Percentiles rank a stretch among this genome's conserved stretches.
Conservation (phyloP, 352 stramenopile species). For the Pythium scleroteichum region DNA sequence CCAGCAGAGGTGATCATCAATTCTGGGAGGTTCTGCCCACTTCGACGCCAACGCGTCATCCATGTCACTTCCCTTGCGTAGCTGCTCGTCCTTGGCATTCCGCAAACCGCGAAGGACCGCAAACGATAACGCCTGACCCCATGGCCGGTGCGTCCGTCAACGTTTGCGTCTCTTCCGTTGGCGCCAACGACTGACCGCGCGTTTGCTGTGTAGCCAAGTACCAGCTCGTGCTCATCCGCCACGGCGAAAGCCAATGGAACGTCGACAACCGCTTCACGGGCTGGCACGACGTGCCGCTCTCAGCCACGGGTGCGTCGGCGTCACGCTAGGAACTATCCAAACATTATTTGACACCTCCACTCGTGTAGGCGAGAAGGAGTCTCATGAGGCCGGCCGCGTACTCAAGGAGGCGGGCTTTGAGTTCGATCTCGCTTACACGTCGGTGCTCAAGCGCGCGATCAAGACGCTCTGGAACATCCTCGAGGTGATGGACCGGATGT, state of each 20-base stretch:
- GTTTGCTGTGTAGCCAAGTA: constrained; percentile 59
- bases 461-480: constrained; percentile 97
- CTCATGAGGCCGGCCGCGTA: constrained; percentile 93
- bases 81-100: constrained; percentile 17
- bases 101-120: constrained; percentile 6
- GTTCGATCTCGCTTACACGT: constrained; percentile 96
- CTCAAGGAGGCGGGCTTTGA: constrained; percentile 92
- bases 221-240: constrained; percentile 89
- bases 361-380: constrained; percentile 83
- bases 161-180: neutral
- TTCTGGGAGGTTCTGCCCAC: constrained; percentile 11
- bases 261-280: constrained; percentile 98
- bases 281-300: constrained; percentile 97
- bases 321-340: neutral
- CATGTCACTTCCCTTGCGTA: constrained; percentile 18
- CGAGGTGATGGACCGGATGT: constrained; percentile 97
- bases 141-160: constrained; percentile 23
- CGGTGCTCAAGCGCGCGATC: constrained; percentile 97
- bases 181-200: neutral
- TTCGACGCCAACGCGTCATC: constrained; percentile 30
- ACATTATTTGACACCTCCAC: neutral
- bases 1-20: neutral
- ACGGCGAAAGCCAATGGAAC: constrained; percentile 98
- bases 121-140: neutral
- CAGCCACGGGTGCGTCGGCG: constrained; percentile 44